phyloP scores from a whole-genome alignment of 176 grass and related monocot species.

The Ampelocalamus luodianensis region DNA sequence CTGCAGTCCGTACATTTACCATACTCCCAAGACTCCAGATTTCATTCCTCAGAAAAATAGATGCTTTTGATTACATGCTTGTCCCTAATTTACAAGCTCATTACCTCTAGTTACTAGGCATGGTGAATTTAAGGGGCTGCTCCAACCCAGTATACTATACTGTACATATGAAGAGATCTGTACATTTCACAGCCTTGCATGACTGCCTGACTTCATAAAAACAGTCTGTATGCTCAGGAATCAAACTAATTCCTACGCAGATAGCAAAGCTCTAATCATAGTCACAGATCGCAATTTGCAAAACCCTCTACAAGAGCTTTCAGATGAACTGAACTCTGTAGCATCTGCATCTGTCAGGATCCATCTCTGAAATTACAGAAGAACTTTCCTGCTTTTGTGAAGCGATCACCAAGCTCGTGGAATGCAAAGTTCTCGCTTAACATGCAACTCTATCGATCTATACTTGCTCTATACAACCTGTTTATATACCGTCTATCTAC shows the following conservation, averaged over 20 bases:
- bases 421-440: background rate
- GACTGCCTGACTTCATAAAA: background rate
- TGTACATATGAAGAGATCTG: background rate
- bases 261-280: background rate
- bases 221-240: background rate
- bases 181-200: background rate
- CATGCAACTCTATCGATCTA: background rate
- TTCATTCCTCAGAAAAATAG: no score
- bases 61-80: slow-evolving; percentile 32
- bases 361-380: slow-evolving; percentile 15
- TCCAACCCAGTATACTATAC: background rate
- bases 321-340: background rate
- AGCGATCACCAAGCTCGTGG: background rate
- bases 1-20: background rate
- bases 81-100: slow-evolving; percentile 23
- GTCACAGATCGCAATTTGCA: background rate
- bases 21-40: no score
- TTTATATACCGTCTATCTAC: slow-evolving; percentile 12
- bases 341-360: background rate
- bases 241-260: background rate
- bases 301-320: background rate
- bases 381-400: background rate
- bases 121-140: slow-evolving; percentile 31
- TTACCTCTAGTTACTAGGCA: slow-evolving; percentile 11
- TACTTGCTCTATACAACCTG: slow-evolving; percentile 24